Evolutionary conservation across 176 grass and related monocot species (phyloP), one percentile per base, ranked within the genome.

Genomic region (Zoysia japonica): DNA sequence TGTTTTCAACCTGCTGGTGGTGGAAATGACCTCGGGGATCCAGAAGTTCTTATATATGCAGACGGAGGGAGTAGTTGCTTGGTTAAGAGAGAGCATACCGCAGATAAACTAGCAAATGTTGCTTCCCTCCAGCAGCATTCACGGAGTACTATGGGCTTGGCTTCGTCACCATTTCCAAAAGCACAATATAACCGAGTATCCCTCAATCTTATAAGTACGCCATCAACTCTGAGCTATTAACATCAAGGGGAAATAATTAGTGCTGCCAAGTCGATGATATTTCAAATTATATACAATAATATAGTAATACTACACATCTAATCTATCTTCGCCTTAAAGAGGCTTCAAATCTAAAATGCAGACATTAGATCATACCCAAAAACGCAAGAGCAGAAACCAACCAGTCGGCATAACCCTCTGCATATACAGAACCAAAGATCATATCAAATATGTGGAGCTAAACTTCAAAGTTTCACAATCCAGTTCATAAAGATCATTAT

Each of bases 321-420:
- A 43, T 70, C 84, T 71, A 10, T 47, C 11, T 76, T 65, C 4
- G 36, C 48, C 7, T 11, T 78, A 69, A 70, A 61, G 9, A 48
- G 20, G 7, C 61, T 53, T 37, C 38, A 80, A 37, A 42, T 67
- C 0, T 47, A 82, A 39, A 83, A 37, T 42, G 45, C 48, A 83
- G 59, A 61, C 40, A 75, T 52, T 11, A 73, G 66, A 84, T 64
- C 82, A 78, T 87, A 98, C 95, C 95, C 95, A 98, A 61, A 85
- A 89, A 56, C 90, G 92, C 71, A 94, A 63, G 42, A 98, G 88
- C 76, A 98, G 78, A 88, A 98, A 98, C 95, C 92, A 98, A 83
- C 88, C 91, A 38, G 85, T 92, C 46, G 89, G 92, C 95, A 98
- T 98, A 76, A 98, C 95, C 89, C 95, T 92, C 95, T 93, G 79